These are phyloP conservation scores for Geranium brycei DNA, from an alignment of 345 rosid genomes.

Conservation along the genomic window DNA sequence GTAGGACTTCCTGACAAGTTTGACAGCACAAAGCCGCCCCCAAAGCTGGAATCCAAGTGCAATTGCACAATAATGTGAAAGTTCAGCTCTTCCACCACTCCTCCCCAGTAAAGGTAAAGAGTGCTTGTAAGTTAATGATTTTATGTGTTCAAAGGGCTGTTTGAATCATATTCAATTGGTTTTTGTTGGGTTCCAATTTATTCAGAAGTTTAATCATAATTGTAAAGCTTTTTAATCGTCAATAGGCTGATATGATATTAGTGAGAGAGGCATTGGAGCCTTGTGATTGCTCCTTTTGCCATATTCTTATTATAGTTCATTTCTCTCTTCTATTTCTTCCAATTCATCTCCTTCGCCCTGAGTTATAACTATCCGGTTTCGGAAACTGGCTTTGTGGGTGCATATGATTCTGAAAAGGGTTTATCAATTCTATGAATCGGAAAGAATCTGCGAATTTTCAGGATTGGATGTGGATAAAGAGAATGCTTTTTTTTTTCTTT, in stretches of 20 bases:
- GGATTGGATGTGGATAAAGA: too few relatives aligned
- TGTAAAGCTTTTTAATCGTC: constrained; percentile 28
- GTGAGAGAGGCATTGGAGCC: constrained; percentile 18
- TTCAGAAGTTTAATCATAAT: constrained; percentile 33
- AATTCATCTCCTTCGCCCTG: neutral
- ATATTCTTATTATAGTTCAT: constrained; percentile 12
- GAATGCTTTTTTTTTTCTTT: too few relatives aligned
- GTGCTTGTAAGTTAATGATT: constrained; percentile 3
- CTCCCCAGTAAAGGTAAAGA: neutral
- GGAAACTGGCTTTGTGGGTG: too few relatives aligned
- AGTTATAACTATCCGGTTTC: too few relatives aligned
- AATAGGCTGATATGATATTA: constrained; percentile 24
- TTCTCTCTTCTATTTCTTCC: constrained; percentile 3
- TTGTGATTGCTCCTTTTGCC: constrained; percentile 15
- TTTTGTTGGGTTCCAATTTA: constrained; percentile 23
- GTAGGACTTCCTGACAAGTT: constrained; percentile 50
- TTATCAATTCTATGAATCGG: too few relatives aligned
- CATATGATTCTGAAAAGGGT: too few relatives aligned
- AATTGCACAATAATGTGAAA: constrained; percentile 93
- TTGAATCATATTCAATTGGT: neutral
- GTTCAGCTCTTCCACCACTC: constrained; percentile 4
- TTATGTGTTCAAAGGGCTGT: too few relatives aligned
- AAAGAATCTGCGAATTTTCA: too few relatives aligned
- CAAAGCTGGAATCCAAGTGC: constrained; percentile 89
- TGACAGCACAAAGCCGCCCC: constrained; percentile 51